Conservation (phyloP, 768 basidiomycete species). For the Suillus variegatus region DNA sequence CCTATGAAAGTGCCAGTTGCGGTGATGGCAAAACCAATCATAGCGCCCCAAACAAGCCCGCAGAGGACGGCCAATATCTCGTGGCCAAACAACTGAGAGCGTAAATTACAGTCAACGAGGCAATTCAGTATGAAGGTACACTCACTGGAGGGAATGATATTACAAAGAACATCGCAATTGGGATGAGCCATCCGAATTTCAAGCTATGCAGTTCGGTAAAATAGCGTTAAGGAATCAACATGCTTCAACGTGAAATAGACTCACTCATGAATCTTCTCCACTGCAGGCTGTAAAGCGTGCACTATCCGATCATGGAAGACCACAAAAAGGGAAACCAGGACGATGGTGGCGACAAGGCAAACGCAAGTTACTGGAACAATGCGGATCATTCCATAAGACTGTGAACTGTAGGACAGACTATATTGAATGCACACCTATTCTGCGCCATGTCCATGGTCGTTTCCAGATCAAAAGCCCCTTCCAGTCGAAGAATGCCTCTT, state of each 20-base stretch:
- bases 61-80: conserved; percentile 83
- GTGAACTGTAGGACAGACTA: not conserved
- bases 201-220: conserved; percentile 33
- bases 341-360: conserved; percentile 41
- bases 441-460: not conserved
- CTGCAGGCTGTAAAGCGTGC: conserved; percentile 39
- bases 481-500: not conserved
- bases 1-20: conserved; percentile 75
- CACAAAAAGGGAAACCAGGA: conserved; percentile 51
- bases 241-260: conserved; percentile 2
- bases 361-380: conserved; percentile 43
- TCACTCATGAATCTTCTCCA: conserved; percentile 39
- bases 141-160: conserved; percentile 75
- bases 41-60: conserved; percentile 82
- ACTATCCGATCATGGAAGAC: conserved; percentile 60
- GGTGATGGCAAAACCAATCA: conserved; percentile 80
- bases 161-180: conserved; percentile 73
- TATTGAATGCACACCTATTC: not conserved
- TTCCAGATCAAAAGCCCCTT: not conserved
- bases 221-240: not conserved
- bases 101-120: conserved; percentile 1
- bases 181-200: conserved; percentile 64
- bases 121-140: conserved; percentile 6
- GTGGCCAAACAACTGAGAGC: conserved; percentile 73
- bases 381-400: not conserved